These are phyloP conservation scores for Lactuca saligna DNA, from an alignment of 129 eudicot species.

Conservation along the genomic window DNA sequence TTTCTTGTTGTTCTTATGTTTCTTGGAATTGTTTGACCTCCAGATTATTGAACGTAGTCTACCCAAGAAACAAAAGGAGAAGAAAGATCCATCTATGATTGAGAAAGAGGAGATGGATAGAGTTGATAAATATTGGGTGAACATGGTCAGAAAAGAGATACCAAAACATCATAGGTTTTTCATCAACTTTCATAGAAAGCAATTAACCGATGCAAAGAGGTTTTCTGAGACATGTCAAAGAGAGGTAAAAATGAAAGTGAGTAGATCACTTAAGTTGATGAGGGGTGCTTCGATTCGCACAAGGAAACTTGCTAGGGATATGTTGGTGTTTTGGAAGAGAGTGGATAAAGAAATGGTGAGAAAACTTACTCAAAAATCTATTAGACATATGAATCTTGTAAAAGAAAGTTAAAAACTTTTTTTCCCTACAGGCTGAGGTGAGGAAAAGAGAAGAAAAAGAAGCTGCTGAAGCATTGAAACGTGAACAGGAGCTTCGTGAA, in stretches of 20 bases:
- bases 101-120: constrained; percentile 92
- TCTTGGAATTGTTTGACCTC: constrained; percentile 26
- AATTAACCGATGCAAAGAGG: constrained; percentile 84
- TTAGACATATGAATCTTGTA: constrained; percentile 12
- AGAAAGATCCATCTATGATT: constrained; percentile 68
- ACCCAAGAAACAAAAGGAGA: constrained; percentile 62
- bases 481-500: constrained; percentile 96
- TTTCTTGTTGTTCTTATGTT: constrained; percentile 9
- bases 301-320: constrained; percentile 92
- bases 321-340: constrained; percentile 95
- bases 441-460: constrained; percentile 95
- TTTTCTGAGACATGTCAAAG: constrained; percentile 91
- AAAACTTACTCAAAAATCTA: neutral
- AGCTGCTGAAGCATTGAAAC: constrained; percentile 97
- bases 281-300: constrained; percentile 89
- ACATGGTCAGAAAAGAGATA: constrained; percentile 78
- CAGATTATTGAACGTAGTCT: constrained; percentile 94
- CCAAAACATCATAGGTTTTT: constrained; percentile 82
- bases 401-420: constrained; percentile 3
- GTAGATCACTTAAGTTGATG: constrained; percentile 94
- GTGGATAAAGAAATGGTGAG: constrained; percentile 96
- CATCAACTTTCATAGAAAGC: constrained; percentile 70
- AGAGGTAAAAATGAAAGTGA: constrained; percentile 97
- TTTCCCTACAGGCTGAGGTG: constrained; percentile 68
- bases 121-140: constrained; percentile 81